Base-by-base conservation (phyloP, 2,329 filamentous ascomycete species). In the Pseudogymnoascus sp. region DNA sequence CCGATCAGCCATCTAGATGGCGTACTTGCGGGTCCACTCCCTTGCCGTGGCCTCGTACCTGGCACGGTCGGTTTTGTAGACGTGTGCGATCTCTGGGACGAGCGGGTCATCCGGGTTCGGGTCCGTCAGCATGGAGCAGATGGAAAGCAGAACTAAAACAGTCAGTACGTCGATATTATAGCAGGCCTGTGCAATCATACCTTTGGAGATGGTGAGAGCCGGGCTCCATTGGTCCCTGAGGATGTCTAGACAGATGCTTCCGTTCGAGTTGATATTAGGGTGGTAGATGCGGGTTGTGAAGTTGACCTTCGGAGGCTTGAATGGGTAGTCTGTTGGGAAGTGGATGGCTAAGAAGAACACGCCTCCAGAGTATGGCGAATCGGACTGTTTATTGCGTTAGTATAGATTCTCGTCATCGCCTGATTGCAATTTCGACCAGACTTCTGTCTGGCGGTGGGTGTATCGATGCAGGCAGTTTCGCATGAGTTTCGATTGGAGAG, bases 291-390 rank as follows among this genome's bases (percentile, higher is more conserved):
- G 89, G 67, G 94, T 99, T 71, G 91, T 97, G 85, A 99, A 99
- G 88, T 97, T 97, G 79, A 99, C 92, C 86, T 99, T 99, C 70
- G 94, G 94, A 66, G 94, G 94, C 88, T 99, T 99, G 85, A 99
- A 99, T 41, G 94, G 94, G 79, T 99, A 99, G 83, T 99, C 94
- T 83, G 94, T 99, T 69, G 94, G 94, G 83, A 99, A 97, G 80
- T 97, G 91, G 74, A 99, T 99, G 70, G 89, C 88, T 68, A 99
- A 85, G 86, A 99, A 99, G 84, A 99, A 99, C 70, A 99, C 93
- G 73, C 94, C 94, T 75, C 93, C 92, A 58, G 92, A 91, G 83
- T 97, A 99, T 76, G 94, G 94, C 73, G 91, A 97, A 78, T 97
- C 94, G 76, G 89, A 84, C 91, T 95, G 70, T 63, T 53, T 28